Percentiles rank a stretch among this genome's conserved stretches.
phyloP scores from a whole-genome alignment of 805 yeast genomes.

The Ogataea degrootiae region DNA sequence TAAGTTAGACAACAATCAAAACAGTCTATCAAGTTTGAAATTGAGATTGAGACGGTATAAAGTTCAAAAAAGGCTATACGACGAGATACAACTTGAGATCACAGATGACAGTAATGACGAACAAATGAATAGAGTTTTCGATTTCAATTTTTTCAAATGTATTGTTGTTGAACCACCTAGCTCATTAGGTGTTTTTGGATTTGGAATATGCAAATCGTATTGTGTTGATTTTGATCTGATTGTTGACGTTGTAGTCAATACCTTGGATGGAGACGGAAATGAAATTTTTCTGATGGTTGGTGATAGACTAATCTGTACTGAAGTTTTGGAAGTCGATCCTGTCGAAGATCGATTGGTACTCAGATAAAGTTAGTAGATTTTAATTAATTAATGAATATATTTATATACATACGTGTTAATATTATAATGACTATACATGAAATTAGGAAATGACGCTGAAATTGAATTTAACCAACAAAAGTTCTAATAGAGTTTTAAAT shows the following conservation, averaged over 20 bases:
- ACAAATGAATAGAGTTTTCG: slow-evolving; percentile 2
- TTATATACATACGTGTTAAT: slow-evolving; percentile 2
- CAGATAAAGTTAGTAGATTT: slow-evolving; percentile 6
- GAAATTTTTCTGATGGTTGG: slow-evolving; percentile 33
- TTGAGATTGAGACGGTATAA: slow-evolving; percentile 15
- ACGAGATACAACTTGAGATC: neutral
- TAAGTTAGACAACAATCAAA: slow-evolving; percentile 9
- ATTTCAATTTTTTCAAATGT: slow-evolving; percentile 35
- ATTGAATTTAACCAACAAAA: no score
- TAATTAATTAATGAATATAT: neutral
- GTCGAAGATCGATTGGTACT: slow-evolving; percentile 37
- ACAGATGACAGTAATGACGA: slow-evolving; percentile 1
- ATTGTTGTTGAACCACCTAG: slow-evolving; percentile 34
- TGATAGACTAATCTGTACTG: slow-evolving; percentile 40
- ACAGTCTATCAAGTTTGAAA: slow-evolving; percentile 24
- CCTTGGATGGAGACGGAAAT: slow-evolving; percentile 16
- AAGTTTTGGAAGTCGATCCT: slow-evolving; percentile 38
- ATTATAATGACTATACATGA: neutral
- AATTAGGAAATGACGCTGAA: no score
- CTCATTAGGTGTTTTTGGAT: slow-evolving; percentile 3
- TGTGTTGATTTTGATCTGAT: slow-evolving; percentile 44
- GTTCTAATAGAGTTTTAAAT: slow-evolving; percentile 61
- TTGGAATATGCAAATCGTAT: slow-evolving; percentile 36
- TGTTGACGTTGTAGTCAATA: slow-evolving; percentile 35
- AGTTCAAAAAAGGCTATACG: slow-evolving; percentile 5